Evolutionary conservation across 345 rosid species (phyloP).

Genomic region (Ceriops zippeliana): DNA sequence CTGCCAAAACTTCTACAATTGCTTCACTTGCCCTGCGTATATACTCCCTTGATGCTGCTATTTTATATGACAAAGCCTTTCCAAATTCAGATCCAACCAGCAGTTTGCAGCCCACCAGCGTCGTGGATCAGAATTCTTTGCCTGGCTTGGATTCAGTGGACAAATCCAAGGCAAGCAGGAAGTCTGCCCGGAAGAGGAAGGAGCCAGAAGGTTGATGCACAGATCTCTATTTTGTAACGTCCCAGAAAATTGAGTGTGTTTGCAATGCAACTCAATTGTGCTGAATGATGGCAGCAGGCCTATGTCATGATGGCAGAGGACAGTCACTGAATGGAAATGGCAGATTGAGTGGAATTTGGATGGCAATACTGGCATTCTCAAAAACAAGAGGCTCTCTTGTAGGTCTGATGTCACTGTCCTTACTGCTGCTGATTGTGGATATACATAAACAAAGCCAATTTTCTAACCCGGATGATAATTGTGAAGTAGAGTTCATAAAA

Average conservation of each 20-base stretch:
- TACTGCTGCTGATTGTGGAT: constrained; percentile 15
- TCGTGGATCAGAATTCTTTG: constrained; percentile 35
- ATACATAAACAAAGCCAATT: constrained; percentile 26
- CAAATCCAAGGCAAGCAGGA: constrained; percentile 55
- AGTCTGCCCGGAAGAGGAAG: constrained; percentile 79
- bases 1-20: constrained; percentile 71
- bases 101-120: constrained; percentile 33
- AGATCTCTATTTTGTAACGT: neutral
- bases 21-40: constrained; percentile 79
- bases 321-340: constrained; percentile 1
- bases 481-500: constrained; percentile 13
- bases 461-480: constrained; percentile 37
- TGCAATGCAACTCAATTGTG: constrained; percentile 11
- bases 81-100: constrained; percentile 35
- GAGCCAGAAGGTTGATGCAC: constrained; percentile 58
- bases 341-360: constrained; percentile 2
- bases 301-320: neutral
- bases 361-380: neutral
- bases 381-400: neutral
- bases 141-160: constrained; percentile 48
- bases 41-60: constrained; percentile 76
- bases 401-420: constrained; percentile 8
- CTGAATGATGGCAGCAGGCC: constrained; percentile 20
- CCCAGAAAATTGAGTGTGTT: constrained; percentile 4
- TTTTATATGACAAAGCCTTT: constrained; percentile 54